These are phyloP conservation scores for Rosa lucieae DNA, from an alignment of 306 rosid species.

Conservation along the genomic window DNA sequence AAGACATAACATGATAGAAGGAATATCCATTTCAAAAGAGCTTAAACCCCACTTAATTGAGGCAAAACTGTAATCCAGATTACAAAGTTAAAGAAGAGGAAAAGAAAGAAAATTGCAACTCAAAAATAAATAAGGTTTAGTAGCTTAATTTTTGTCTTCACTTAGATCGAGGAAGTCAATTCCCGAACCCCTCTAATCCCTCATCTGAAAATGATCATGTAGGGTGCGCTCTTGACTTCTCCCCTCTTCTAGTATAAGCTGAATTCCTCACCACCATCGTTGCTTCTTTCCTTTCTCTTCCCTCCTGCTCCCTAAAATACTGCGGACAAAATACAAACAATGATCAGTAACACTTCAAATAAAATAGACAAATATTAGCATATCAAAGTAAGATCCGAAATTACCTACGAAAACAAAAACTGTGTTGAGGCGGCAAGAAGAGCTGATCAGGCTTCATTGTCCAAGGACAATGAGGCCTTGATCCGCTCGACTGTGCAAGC, in stretches of 20 bases:
- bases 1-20: neutral
- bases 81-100: slow-evolving; percentile 28
- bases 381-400: neutral
- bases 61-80: neutral
- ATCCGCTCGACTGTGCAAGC: slow-evolving; percentile 95
- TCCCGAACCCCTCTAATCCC: slow-evolving; percentile 93
- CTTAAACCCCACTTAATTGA: neutral
- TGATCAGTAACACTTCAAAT: neutral
- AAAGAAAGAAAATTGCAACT: neutral
- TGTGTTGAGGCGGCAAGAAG: neutral
- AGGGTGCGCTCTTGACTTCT: slow-evolving; percentile 99
- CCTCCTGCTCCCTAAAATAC: slow-evolving; percentile 35
- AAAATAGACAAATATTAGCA: neutral
- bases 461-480: slow-evolving; percentile 73
- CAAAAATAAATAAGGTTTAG: slow-evolving; percentile 30
- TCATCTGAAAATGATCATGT: slow-evolving; percentile 38
- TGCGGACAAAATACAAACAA: slow-evolving; percentile 16
- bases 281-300: slow-evolving; percentile 10
- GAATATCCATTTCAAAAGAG: slow-evolving; percentile 35
- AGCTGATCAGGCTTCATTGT: slow-evolving; percentile 27
- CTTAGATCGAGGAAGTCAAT: slow-evolving; percentile 73
- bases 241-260: slow-evolving; percentile 34
- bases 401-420: slow-evolving; percentile 10
- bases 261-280: slow-evolving; percentile 35
- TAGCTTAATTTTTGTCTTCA: slow-evolving; percentile 23